Evolutionary conservation across 495 filamentous ascomycete genomes (phyloP), one percentile per base, ranked within the genome.

Genomic region (Aspergillus avenaceus): DNA sequence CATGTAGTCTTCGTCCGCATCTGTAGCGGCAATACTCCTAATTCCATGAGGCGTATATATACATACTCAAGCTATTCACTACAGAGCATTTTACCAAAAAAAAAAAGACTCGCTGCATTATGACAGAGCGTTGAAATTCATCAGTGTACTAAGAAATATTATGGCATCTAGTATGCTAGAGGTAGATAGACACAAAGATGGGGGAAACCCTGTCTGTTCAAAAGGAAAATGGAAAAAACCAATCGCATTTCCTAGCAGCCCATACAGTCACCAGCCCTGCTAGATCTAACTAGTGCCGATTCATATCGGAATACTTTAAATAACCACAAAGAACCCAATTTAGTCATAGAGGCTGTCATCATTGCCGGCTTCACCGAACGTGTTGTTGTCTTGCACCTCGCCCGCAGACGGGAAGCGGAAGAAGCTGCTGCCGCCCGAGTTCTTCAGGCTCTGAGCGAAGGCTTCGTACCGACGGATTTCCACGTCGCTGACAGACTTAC

Each of bases 381-480:
- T 77, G 72, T 81, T 80, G 54, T 73, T 76, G 59, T 74, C 75
- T 47, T 72, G 73, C 43, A 75, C 80, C 56, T 81, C 84, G 26
- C 82, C 84, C 18, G 77, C 84, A 55, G 82, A 79, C 19, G 92
- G 93, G 84, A 97, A 97, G 67, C 92, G 87, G 87, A 97, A 97
- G 81, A 90, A 96, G 55, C 84, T 88, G 67, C 91, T 92, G 45
- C 90, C 90, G 41, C 93, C 90, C 34, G 88, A 83, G 66, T 95
- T 93, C 86, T 98, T 98, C 88, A 98, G 87, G 67, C 90, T 92
- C 77, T 97, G 95, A 26, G 93, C 88, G 56, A 98, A 98, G 23
- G 93, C 95, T 78, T 98, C 93, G 71, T 98, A 98, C 48, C 91
- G 86, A 54, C 95, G 86, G 60, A 98, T 90, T 78, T 98, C 93